Evolutionary conservation across 2,329 filamentous ascomycete species (phyloP).

Genomic region (Cytospora chrysosperma): DNA sequence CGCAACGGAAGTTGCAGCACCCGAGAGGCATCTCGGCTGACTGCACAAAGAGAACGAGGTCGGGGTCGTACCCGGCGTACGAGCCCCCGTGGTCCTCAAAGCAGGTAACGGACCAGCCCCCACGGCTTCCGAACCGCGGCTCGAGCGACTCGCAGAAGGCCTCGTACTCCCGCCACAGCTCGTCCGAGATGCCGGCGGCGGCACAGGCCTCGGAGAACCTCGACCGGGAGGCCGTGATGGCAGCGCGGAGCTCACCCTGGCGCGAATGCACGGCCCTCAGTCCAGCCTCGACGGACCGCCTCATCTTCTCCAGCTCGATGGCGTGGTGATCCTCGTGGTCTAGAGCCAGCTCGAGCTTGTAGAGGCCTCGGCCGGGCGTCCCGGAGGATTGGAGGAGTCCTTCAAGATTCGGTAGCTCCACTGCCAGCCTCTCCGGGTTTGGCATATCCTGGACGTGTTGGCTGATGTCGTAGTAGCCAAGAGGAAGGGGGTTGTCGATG

Average conservation of each 20-base stretch:
- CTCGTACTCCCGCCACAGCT: conserved; percentile 11
- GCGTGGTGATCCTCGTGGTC: neutral
- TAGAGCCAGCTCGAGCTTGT: neutral
- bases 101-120: conserved; percentile 7
- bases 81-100: conserved; percentile 1
- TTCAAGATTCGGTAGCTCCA: too few species aligned
- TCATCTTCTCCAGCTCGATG: neutral
- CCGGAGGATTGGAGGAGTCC: neutral
- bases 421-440: too few species aligned
- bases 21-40: neutral
- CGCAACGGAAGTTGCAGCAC: conserved; percentile 11
- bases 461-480: too few species aligned
- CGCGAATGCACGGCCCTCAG: neutral
- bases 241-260: neutral
- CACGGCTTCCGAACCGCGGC: neutral
- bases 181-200: neutral
- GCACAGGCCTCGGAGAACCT: neutral
- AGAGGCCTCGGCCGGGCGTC: neutral
- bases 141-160: conserved; percentile 9
- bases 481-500: neutral
- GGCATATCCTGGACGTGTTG: too few species aligned
- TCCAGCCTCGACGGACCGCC: neutral
- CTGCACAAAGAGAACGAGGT: neutral
- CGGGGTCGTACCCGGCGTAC: neutral
- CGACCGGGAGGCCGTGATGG: neutral